Conservation (phyloP, 2,329 filamentous ascomycete genomes). For the Xylariaceae sp. region DNA sequence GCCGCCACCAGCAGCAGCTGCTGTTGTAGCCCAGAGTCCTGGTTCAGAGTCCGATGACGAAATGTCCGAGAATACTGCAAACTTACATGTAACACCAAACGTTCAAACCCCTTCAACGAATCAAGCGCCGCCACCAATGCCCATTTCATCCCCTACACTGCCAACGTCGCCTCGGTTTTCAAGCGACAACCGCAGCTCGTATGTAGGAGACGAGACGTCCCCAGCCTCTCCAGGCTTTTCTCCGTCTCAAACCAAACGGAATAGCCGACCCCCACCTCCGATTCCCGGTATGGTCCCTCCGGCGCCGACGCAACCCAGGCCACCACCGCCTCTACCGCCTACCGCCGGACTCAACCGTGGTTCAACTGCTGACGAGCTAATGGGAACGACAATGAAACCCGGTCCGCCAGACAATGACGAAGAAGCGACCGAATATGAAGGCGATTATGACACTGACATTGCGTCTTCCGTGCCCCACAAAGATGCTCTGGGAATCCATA, state of each 20-base stretch:
- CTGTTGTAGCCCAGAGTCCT: conserved; percentile 61
- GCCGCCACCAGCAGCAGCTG: conserved; percentile 49
- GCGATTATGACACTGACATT: conserved; percentile 97
- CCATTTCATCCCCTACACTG: conserved; percentile 43
- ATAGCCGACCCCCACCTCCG: conserved; percentile 55
- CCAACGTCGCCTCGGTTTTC: conserved; percentile 42
- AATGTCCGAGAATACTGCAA: conserved; percentile 54
- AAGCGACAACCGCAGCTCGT: conserved; percentile 34
- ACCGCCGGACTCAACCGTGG: conserved; percentile 50
- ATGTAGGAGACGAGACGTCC: conserved; percentile 36
- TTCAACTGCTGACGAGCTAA: conserved; percentile 54
- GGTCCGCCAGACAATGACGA: conserved; percentile 51
- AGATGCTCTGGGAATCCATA: conserved; percentile 82
- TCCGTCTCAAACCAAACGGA: conserved; percentile 46
- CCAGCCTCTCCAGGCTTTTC: conserved; percentile 38
- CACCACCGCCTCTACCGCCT: conserved; percentile 64
- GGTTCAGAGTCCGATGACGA: conserved; percentile 91
- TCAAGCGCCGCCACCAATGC: conserved; percentile 43
- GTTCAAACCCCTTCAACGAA: conserved; percentile 37
- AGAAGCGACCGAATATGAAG: conserved; percentile 90
- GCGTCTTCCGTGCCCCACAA: conserved; percentile 91
- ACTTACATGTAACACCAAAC: conserved; percentile 40
- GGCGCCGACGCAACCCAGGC: conserved; percentile 51
- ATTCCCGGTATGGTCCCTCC: conserved; percentile 54
- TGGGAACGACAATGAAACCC: conserved; percentile 40